Evolutionary conservation across 1,139 yeast species (phyloP).

Genomic region (Blastobotrys ciferrii): DNA sequence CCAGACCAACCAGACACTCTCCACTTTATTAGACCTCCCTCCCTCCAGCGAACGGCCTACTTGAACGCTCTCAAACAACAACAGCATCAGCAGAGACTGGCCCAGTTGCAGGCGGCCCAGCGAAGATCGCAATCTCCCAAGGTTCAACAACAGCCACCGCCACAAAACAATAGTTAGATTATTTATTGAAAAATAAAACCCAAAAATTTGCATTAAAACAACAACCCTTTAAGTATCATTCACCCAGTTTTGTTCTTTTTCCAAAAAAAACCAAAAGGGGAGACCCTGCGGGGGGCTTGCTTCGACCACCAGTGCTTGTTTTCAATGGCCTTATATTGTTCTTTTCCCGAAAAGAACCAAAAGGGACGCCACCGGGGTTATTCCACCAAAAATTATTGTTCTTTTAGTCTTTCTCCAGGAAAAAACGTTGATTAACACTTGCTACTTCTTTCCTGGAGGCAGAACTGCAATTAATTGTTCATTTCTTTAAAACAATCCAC

Average conservation of each 20-base stretch:
- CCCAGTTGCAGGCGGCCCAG: constrained; percentile 36
- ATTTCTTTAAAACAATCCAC: no score
- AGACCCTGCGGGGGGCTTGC: no score
- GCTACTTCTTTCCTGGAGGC: no score
- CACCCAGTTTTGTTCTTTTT: neutral
- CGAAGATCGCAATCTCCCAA: constrained; percentile 34
- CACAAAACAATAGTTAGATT: constrained; percentile 21
- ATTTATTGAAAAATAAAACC: neutral
- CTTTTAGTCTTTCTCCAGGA: no score
- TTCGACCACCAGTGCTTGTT: no score
- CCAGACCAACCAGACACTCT: constrained; percentile 33
- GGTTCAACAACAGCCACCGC: constrained; percentile 31
- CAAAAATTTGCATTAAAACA: no score
- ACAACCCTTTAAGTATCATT: neutral
- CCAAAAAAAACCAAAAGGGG: no score
- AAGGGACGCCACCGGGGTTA: no score
- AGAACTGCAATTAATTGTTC: no score
- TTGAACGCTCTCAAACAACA: constrained; percentile 25
- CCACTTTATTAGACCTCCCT: constrained; percentile 38
- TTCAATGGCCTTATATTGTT: no score
- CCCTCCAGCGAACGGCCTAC: constrained; percentile 32
- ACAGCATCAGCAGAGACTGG: constrained; percentile 18
- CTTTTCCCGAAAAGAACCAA: neutral
- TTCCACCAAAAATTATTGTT: neutral
- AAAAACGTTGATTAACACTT: no score